Conservation (phyloP, 2,329 filamentous ascomycete species). For the Diaporthe longicolla region DNA sequence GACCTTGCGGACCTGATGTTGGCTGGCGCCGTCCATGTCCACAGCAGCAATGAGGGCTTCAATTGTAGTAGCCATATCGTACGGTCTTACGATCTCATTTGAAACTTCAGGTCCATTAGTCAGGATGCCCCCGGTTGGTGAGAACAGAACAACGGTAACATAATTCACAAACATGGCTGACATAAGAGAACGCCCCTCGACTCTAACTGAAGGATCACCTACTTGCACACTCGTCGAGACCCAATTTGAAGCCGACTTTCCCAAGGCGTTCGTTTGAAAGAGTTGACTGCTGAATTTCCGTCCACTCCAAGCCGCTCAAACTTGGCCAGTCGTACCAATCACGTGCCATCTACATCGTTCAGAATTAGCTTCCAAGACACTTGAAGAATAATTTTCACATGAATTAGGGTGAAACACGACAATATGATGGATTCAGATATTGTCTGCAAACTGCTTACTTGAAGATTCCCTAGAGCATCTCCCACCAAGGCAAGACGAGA, state of each 20-base stretch:
- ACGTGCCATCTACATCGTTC: not conserved
- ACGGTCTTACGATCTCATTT: not conserved
- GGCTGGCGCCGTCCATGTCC: slow-evolving; percentile 22
- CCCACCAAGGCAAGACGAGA: slow-evolving; percentile 38
- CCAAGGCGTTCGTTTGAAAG: slow-evolving; percentile 24
- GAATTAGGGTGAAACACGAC: too few relatives aligned
- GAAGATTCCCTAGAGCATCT: slow-evolving; percentile 1
- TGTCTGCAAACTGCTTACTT: not conserved
- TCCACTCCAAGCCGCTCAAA: not conserved
- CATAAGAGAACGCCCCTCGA: not conserved
- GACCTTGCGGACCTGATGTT: not conserved
- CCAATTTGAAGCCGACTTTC: not conserved
- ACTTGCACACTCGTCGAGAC: slow-evolving; percentile 29
- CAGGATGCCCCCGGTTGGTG: not conserved
- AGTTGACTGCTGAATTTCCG: not conserved
- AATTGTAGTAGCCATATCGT: slow-evolving; percentile 28
- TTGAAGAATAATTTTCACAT: too few relatives aligned
- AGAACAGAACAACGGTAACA: not conserved
- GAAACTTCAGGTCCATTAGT: slow-evolving; percentile 24
- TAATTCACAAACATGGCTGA: not conserved
- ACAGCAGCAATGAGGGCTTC: slow-evolving; percentile 39
- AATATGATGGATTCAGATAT: not conserved
- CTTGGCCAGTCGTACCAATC: slow-evolving; percentile 11
- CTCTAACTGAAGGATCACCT: not conserved
- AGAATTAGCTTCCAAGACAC: not conserved